Evolutionary conservation across 345 rosid genomes (phyloP), one percentile per base, ranked within the genome.

Genomic region (Hevea brasiliensis): DNA sequence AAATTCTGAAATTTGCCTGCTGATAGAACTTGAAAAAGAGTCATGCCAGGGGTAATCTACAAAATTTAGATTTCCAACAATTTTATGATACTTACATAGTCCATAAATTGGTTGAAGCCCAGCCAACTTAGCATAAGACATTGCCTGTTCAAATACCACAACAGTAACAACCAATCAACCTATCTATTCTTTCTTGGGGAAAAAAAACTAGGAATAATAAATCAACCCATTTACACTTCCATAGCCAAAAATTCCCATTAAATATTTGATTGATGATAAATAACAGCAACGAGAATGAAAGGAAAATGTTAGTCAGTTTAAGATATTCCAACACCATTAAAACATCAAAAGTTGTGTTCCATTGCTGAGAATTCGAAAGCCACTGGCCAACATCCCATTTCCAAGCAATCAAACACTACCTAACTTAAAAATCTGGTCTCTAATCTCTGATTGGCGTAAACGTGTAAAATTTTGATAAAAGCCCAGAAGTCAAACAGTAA

Each of bases 121-220:
- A 60, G 99, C 99, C 73, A 95, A 88, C 72, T 93, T 95, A 63
- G 99, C 98, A 80, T 95, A 95, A 51, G 99, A 95, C 98, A 95
- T 93, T 67, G 92, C 94, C 99, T 95, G 96, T 67, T 81, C 84
- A 89, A 54, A 79, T 72, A 70, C 83, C 85, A 76, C 66, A 62
- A 59, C 37, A 32, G 2, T 32, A 51, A 48, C 62, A 79, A 55
- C 65, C 35, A 65, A 37, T n/a, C 47, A 24, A 50, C 40, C 54
- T 61, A 32, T 32, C 4, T 32, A 32, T 32, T 32, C 37, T 32
- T 32, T 32, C 37, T 32, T n/a, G n/a, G 37, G 37, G 37, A 32
- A n/a, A n/a, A n/a, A n/a, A n/a, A n/a, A n/a, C n/a, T n/a, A n/a
- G n/a, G n/a, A n/a, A n/a, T 32, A 32, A 32, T 1, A 32, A 65